Evolutionary conservation across 768 basidiomycete genomes (phyloP).

Genomic region (Auriscalpium vulgare): DNA sequence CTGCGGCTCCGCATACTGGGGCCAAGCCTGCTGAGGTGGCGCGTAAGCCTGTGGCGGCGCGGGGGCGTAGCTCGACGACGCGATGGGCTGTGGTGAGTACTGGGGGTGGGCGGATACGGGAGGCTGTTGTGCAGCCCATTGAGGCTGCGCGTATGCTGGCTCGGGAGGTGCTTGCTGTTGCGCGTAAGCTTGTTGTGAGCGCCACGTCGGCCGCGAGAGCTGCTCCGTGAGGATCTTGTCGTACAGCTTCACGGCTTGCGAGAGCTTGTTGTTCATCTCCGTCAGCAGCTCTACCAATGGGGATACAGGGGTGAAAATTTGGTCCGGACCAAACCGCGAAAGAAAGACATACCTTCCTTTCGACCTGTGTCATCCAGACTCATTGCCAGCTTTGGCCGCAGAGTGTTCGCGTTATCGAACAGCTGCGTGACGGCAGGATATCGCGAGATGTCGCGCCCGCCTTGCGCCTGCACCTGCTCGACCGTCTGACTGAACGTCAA

Average conservation of each 20-base stretch:
- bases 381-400: slow-evolving; percentile 76
- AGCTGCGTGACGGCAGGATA: slow-evolving; percentile 82
- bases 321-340: neutral
- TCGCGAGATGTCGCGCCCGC: slow-evolving; percentile 67
- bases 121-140: slow-evolving; percentile 5
- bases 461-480: slow-evolving; percentile 73
- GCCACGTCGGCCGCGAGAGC: slow-evolving; percentile 55
- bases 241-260: slow-evolving; percentile 87
- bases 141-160: neutral
- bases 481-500: slow-evolving; percentile 88
- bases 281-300: slow-evolving; percentile 60
- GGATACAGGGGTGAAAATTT: no score
- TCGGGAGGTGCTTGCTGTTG: slow-evolving; percentile 2
- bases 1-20: neutral
- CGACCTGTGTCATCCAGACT: slow-evolving; percentile 77
- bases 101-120: neutral
- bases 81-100: neutral
- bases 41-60: slow-evolving; percentile 3
- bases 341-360: slow-evolving; percentile 63
- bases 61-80: slow-evolving; percentile 5
- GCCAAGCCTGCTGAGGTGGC: slow-evolving; percentile 4
- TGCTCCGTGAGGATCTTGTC: slow-evolving; percentile 84
- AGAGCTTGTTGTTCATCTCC: slow-evolving; percentile 93
- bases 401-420: slow-evolving; percentile 71
- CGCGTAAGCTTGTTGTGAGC: neutral